These are phyloP conservation scores for Irpex sp. DNA, from an alignment of 1,284 basidiomycete species.

Conservation along the genomic window DNA sequence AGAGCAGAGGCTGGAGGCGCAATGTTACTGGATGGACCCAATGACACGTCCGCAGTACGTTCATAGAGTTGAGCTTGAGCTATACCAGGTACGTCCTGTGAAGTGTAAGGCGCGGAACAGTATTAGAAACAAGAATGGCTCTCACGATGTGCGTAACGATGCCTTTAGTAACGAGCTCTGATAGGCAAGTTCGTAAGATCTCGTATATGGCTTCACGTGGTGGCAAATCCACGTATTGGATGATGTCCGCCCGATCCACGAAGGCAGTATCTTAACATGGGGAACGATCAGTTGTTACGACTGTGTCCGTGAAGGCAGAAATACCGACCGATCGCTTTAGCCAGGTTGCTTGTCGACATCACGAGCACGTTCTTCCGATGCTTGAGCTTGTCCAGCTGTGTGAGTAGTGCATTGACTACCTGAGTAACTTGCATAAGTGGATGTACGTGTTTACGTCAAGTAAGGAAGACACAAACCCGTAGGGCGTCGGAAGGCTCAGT, in stretches of 20 bases:
- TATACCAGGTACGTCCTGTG: constrained; percentile 59
- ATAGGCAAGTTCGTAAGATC: constrained; percentile 83
- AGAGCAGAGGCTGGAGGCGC: neutral
- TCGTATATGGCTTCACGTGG: constrained; percentile 90
- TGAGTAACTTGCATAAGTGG: constrained; percentile 26
- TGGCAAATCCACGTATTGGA: constrained; percentile 92
- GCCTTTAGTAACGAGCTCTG: constrained; percentile 74
- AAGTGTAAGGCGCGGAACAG: neutral
- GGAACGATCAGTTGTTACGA: neutral
- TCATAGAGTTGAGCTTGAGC: constrained; percentile 60
- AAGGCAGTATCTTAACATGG: constrained; percentile 79
- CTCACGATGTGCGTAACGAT: constrained; percentile 63
- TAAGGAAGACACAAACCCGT: constrained; percentile 49
- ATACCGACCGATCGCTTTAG: constrained; percentile 83
- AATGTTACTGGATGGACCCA: constrained; percentile 4
- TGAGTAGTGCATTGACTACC: constrained; percentile 97
- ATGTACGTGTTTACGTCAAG: neutral
- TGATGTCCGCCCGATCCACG: constrained; percentile 94
- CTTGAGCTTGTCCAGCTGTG: constrained; percentile 95
- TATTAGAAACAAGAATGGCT: constrained; percentile 13
- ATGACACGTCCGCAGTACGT: constrained; percentile 28
- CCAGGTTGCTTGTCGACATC: constrained; percentile 96
- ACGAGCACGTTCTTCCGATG: constrained; percentile 91
- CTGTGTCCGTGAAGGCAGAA: neutral
- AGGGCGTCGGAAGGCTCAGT: constrained; percentile 96